Base-by-base conservation (phyloP, 768 basidiomycete genomes). In the Lentinus brumalis region DNA sequence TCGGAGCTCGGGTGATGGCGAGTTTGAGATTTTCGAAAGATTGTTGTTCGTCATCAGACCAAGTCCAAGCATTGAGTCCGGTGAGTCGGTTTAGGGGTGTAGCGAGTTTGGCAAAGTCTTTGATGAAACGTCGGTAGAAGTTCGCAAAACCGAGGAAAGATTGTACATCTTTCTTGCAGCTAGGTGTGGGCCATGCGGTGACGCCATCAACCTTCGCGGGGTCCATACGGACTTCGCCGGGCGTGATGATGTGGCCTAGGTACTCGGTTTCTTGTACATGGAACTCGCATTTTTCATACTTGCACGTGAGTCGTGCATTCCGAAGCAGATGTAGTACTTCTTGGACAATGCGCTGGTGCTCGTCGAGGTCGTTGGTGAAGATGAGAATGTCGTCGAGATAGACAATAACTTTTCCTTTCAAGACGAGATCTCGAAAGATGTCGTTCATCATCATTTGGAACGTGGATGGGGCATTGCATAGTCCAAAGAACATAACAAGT, bases 321-420 rank as follows among this genome's bases (percentile, higher is more conserved):
- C 46, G 39, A 1, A 76, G 60, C 0, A 56, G 51, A 26, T 65
- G 49, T 3, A 77, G 59, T 1, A 76, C 68, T 29, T 60, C 40
- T 0, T 47, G 31, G 0, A 69, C 65, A 6, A 66, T 38, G 38
- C 56, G 1, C 0, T 60, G 32, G 38, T 75, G 75, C 40, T 71
- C 41, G 3, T 68, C 62, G 0, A 66, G 9, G 50, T 57, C 65
- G 0, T 71, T 55, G 1, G 76, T 74, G 65, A 70, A 79, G 55
- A 82, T 74, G 0, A 81, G 72, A 26, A 79, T 76, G 57, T 80
- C 72, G 53, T 81, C 77, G 16, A 80, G 58, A 58, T 81, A 82
- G 0, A 81, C 73, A 5, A 80, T 67, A 2, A 78, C 69, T 15
- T 50, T 38, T 0, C 71, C 71, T 41, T 65, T 21, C 14, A 66